Evolutionary conservation across 1,139 yeast genomes (phyloP).

Genomic region (Magnusiomyces fungicola): DNA sequence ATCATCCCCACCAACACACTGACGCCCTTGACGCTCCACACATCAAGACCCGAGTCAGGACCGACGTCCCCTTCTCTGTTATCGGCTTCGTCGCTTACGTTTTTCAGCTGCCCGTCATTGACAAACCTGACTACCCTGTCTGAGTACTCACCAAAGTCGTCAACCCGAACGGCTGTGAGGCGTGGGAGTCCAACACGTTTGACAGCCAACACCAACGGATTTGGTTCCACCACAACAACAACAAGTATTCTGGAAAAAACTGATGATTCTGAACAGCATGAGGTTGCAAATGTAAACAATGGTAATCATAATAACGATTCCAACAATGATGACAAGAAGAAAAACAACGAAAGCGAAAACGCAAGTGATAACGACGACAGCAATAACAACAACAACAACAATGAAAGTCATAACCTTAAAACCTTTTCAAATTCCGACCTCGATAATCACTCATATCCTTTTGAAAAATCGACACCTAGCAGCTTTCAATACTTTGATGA

Average conservation of each 20-base stretch:
- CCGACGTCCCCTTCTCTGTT: not conserved
- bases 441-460: too few species aligned
- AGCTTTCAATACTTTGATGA: too few species aligned
- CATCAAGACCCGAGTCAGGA: not conserved
- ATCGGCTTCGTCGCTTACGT: not conserved
- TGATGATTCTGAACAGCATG: not conserved
- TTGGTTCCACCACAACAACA: not conserved
- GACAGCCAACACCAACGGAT: not conserved
- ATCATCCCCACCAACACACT: not conserved
- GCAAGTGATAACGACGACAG: not conserved
- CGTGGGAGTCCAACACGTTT: not conserved
- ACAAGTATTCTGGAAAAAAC: not conserved
- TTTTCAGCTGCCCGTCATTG: slow-evolving; percentile 3
- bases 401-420: not conserved
- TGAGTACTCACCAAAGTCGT: not conserved
- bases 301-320: not conserved
- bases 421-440: not conserved
- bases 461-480: too few species aligned
- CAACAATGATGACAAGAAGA: not conserved
- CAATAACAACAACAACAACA: not conserved
- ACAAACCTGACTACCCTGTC: not conserved
- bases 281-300: not conserved
- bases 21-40: not conserved
- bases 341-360: not conserved
- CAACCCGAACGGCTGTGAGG: not conserved